Base-by-base conservation (phyloP, 139 green algal species). In the Edaphochlamys debaryana region DNA sequence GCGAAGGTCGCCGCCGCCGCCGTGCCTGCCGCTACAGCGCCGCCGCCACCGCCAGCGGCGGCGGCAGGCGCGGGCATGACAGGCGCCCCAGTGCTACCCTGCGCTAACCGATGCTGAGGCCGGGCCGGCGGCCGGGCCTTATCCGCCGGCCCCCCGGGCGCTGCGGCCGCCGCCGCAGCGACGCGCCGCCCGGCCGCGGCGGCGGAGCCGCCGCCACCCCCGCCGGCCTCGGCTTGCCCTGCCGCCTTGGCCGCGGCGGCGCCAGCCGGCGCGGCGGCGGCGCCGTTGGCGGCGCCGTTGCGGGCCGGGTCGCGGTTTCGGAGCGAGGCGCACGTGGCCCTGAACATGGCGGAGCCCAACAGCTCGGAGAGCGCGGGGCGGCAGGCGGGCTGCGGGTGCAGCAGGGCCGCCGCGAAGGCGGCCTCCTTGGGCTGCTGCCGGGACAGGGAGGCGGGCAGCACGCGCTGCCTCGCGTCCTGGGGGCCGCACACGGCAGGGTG, bases 361-460 rank as follows among this genome's bases (percentile, higher is more conserved):
- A 96, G 79, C 41, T 93, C 86, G 25, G 34, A 68, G 19, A 92
- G 79, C 27, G 73, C 79, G 19, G 93, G 93, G 0, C 93, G 89
- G 8, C 67, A 63, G 30, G 69, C 37, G 22, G 93, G 87, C 32
- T 92, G 80, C 2, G 90, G 89, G 38, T 94, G 85, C 27, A 94
- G 86, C 80, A 95, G 73, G 4, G 87, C 77, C 11, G 89, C 69
- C 2, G 88, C 52, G 34, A 95, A 90, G 0, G 91, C 90, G 4
- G 88, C 87, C 72, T 93, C 91, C 52, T 89, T 80, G 4, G 92
- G 91, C 30, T 89, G 86, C 34, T 45, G 29, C 25, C 84, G 67
- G 48, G 86, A 30, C 30, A 94, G 88, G 27, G 56, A 30, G 3
- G 67, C 36, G 1, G 91, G 93, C 84, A 95, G 64, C n/a, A 88